Conservation (phyloP, 345 rosid species). For the Melaleuca alternifolia region DNA sequence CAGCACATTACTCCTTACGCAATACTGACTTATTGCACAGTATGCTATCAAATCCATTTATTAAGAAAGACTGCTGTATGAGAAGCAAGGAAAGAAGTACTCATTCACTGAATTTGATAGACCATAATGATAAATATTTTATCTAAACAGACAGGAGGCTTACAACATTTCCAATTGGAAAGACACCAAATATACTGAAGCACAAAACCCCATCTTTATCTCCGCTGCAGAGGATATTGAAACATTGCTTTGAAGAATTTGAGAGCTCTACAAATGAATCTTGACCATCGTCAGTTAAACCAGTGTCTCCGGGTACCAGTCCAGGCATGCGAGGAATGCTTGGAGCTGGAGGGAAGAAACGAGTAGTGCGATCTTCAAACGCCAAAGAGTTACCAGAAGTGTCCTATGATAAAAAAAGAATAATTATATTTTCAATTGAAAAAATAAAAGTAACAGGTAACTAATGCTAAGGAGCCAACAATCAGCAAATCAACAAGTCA, state of each 20-base stretch:
- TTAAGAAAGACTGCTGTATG: background rate
- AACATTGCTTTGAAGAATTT: slow-evolving; percentile 62
- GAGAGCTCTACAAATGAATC: slow-evolving; percentile 80
- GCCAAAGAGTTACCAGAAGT: slow-evolving; percentile 22
- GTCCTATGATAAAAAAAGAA: slow-evolving; percentile 18
- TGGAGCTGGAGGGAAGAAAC: slow-evolving; percentile 89
- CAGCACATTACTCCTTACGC: background rate
- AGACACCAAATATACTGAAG: slow-evolving; percentile 89
- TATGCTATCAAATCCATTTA: background rate
- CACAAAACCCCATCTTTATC: slow-evolving; percentile 77
- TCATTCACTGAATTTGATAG: background rate
- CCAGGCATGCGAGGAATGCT: slow-evolving; percentile 77
- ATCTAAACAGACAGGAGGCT: slow-evolving; percentile 13
- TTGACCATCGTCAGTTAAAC: slow-evolving; percentile 70
- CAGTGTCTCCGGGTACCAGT: slow-evolving; percentile 69
- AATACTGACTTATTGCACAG: background rate
- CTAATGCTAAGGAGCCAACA: background rate
- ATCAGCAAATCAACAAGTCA: background rate
- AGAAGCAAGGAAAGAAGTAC: background rate
- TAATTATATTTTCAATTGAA: background rate
- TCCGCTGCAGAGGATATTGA: slow-evolving; percentile 83
- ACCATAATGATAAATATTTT: background rate
- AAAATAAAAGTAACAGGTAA: background rate
- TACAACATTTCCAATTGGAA: slow-evolving; percentile 84
- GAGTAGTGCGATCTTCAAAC: slow-evolving; percentile 79